phyloP scores from a whole-genome alignment of 2,329 filamentous ascomycete species.

The Aspergillus glaucus region DNA sequence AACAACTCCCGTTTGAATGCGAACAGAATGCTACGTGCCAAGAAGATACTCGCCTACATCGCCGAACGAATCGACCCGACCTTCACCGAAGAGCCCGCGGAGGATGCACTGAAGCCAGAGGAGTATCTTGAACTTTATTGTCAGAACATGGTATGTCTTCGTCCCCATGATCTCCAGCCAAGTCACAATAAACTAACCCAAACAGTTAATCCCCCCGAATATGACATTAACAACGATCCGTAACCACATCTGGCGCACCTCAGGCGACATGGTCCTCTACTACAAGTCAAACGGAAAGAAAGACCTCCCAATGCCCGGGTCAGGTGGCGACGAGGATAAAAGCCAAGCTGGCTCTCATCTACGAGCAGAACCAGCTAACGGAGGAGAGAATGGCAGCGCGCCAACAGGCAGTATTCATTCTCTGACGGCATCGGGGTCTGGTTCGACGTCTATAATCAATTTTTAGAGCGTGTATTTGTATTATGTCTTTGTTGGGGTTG shows the following conservation, averaged over 20 bases:
- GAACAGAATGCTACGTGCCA: constrained; percentile 90
- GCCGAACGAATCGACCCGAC: constrained; percentile 80
- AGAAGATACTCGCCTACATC: constrained; percentile 89
- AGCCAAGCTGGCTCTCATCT: constrained; percentile 3
- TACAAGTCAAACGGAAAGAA: constrained; percentile 92
- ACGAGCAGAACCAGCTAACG: constrained; percentile 7
- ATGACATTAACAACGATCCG: constrained; percentile 94
- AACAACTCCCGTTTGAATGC: constrained; percentile 88
- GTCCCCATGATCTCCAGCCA: not conserved
- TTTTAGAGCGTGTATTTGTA: constrained; percentile 4
- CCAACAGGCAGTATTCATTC: constrained; percentile 26
- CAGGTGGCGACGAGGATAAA: constrained; percentile 12
- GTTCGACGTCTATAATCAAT: constrained; percentile 14
- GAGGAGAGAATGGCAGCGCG: constrained; percentile 10
- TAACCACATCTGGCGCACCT: constrained; percentile 87
- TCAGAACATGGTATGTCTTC: constrained; percentile 70
- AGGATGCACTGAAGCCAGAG: constrained; percentile 65
- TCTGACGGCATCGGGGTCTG: constrained; percentile 24
- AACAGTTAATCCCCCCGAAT: constrained; percentile 55
- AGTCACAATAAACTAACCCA: constrained; percentile 9
- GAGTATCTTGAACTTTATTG: constrained; percentile 95
- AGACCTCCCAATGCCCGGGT: constrained; percentile 27
- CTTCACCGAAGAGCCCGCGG: constrained; percentile 52
- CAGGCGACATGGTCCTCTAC: constrained; percentile 82
- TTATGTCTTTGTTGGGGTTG: not conserved